phyloP scores from a whole-genome alignment of 768 basidiomycete species.

The Lanmaoa rubissima region DNA sequence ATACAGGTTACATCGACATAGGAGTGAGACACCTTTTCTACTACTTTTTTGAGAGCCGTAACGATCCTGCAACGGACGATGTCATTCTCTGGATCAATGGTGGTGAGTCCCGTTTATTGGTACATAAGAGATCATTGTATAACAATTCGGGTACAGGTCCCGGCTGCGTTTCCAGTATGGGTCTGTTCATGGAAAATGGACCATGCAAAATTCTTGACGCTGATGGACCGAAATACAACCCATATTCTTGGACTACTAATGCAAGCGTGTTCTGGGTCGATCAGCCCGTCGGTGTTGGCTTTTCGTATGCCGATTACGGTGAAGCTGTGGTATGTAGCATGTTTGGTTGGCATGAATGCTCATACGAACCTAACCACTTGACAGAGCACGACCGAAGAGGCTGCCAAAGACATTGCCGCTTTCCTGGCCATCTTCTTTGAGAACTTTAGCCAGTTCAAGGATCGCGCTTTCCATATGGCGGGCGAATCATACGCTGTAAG shows the following conservation, averaged over 20 bases:
- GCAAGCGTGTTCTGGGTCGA: constrained; percentile 48
- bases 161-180: constrained; percentile 54
- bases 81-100: constrained; percentile 55
- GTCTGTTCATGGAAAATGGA: constrained; percentile 58
- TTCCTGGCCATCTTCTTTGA: constrained; percentile 73
- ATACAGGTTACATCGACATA: constrained; percentile 65
- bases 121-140: neutral
- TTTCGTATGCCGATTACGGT: constrained; percentile 40
- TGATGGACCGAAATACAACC: constrained; percentile 43
- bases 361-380: neutral
- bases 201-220: constrained; percentile 17
- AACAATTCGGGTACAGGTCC: constrained; percentile 31
- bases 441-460: constrained; percentile 64
- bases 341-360: neutral
- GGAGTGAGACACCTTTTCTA: constrained; percentile 64
- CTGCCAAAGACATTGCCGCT: constrained; percentile 61
- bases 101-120: constrained; percentile 39
- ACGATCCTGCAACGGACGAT: constrained; percentile 51
- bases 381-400: constrained; percentile 59
- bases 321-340: constrained; percentile 33
- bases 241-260: constrained; percentile 58
- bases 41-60: constrained; percentile 71
- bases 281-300: constrained; percentile 42
- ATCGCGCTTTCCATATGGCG: constrained; percentile 55
- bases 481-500: constrained; percentile 52